Evolutionary conservation across 1,284 basidiomycete species (phyloP), one percentile per base, ranked within the genome.

Genomic region (Limonomyces culmigenus): DNA sequence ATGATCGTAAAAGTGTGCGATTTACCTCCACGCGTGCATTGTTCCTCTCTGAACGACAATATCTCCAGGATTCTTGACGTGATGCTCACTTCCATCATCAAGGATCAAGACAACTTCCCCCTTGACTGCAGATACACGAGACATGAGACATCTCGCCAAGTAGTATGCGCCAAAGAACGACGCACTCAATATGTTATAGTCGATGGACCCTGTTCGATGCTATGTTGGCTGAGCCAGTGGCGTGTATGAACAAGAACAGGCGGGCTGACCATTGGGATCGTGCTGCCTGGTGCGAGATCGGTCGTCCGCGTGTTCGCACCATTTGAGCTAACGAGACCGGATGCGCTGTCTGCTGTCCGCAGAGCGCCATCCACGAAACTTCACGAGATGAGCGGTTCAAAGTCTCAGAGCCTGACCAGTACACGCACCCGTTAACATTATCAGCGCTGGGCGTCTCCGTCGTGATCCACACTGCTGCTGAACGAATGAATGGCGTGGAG

Each of bases 121-220:
- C 19, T 55, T 50, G 32, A 74, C 71, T 74, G 40, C n/a, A 19
- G 17, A 23, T 5, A 31, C 33, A 27, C 8, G 8, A 33, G 30
- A 35, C 38, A 19, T 21, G 23, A 23, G 36, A 4, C 19, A 32
- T 25, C 32, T 31, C 30, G 15, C 3, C 31, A 36, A 18, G 20
- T 5, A 19, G 29, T 32, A 33, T 33, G 13, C 35, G 8, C 8
- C 8, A 8, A 27, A 27, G n/a, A 27, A n/a, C 23, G 23, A 19
- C 65, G 39, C 42, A 72, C 72, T 54, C 5, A 76, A 53, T 21
- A 74, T 65, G 43, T 75, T 73, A 43, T 72, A 67, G 44, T 77
- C 73, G 32, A 74, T 44, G 2, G 73, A 73, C 25, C 58, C 58
- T 5, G 72, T 60, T 19, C 59, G 49, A 42, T 62, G 61, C 61